Evolutionary conservation across 106 monocot species (phyloP), one percentile per base, ranked within the genome.

Genomic region (Dendrobium chrysotoxum): DNA sequence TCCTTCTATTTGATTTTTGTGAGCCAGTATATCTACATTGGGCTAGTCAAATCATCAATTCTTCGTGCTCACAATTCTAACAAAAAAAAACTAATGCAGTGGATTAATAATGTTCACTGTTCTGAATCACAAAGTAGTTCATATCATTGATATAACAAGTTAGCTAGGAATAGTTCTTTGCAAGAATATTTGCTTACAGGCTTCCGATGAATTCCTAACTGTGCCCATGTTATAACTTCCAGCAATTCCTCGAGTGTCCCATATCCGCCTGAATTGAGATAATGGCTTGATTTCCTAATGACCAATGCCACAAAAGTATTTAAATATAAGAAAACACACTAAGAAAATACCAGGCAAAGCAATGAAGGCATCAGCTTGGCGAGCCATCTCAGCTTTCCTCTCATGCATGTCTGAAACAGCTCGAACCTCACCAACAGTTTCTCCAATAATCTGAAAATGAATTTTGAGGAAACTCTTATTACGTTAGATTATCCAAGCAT

Each of bases 361-460:
- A 80, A 94, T 94, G 84, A 94, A 94, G 46, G 94, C 94, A 85
- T 94, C 94, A 20, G 94, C 91, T 64, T 81, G 80, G 70, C 89
- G 89, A 71, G 91, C 89, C 90, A 91, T 94, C 80, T 86, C 85
- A n/a, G 94, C 89, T 39, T 94, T 94, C 53, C 91, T 88, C 75
- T 91, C 88, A 74, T 94, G 94, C 94, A 94, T 91, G 79, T 88
- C 89, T 25, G 91, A 84, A 18, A 94, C 94, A 53, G 86, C 76
- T 77, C 80, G 85, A 9, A 91, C 88, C 81, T 94, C 91, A 6
- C 94, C 91, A 8, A 94, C 81, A 40, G 91, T 82, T 20, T 83
- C 89, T 21, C 91, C 91, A 74, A 82, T 89, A 64, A 90, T 72
- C 91, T 94, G 80, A 68, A 65, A 15, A 81, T 41, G 78, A 82